Evolutionary conservation across 139 green algal species (phyloP), one percentile per base, ranked within the genome.

Genomic region (Asterochloris erici): DNA sequence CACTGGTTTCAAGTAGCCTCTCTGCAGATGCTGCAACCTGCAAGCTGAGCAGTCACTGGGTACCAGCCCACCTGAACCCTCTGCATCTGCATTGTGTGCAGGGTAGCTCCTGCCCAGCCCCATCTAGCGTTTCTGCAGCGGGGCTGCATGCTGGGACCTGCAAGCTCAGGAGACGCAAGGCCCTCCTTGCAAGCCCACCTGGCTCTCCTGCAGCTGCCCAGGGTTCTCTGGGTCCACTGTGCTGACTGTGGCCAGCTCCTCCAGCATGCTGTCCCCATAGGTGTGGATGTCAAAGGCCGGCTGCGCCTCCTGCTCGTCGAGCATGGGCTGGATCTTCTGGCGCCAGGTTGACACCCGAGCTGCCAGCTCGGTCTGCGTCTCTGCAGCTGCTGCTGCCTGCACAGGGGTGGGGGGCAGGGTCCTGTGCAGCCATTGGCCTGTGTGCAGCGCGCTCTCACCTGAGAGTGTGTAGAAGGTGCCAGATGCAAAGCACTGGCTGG

Each of bases 361-460:
- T 19, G 86, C 84, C 47, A 91, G 84, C 74, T 84, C 86, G 13
- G 84, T 90, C 79, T 89, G 86, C 29, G 85, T 74, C 63, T 88
- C 84, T 21, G 84, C 84, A 9, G 81, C 84, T 23, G 88, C 86
- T 12, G 86, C 88, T 1, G 84, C 86, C 27, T 64, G 60, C 17
- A 24, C 16, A 6, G 38, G 38, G 38, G 38, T 54, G 38, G 38
- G 38, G 38, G 4, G 6, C 38, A 54, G 38, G 38, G 38, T 54
- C 38, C 38, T 54, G 38, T 54, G 38, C 38, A 54, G 38, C 38
- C 38, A 6, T 54, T 54, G 38, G 38, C 4, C 38, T 54, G 38
- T 54, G 38, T 54, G 38, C 38, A 54, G 38, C 38, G 38, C 38
- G 38, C 38, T 54, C 6, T 2, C 38, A 54, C 2, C 38, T 54